A percentile compares a stretch with the other conserved stretches of the same genome.
These are phyloP conservation scores for Pythium dissotocum DNA, from an alignment of 352 stramenopile genomes.

Conservation along the genomic window DNA sequence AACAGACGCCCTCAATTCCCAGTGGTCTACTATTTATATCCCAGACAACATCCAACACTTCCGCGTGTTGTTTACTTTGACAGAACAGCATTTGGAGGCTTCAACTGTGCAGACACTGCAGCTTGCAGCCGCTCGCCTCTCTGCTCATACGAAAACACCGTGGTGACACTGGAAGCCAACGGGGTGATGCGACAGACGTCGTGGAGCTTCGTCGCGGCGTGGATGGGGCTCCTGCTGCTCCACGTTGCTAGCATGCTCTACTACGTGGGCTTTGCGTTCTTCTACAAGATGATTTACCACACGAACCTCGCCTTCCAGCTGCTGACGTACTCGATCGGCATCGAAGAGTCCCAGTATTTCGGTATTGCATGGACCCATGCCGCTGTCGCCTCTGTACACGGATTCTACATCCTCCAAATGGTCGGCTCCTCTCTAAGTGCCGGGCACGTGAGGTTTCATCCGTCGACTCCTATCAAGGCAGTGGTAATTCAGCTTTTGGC, in stretches of 20 bases:
- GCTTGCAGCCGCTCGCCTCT: no score
- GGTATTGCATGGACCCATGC: neutral
- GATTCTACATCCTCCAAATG: neutral
- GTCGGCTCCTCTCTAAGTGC: neutral
- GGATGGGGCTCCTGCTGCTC: neutral
- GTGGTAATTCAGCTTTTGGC: no score
- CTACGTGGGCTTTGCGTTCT: neutral
- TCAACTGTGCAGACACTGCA: no score
- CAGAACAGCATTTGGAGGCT: no score
- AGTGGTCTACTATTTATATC: no score
- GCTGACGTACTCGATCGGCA: neutral
- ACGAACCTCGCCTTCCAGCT: neutral
- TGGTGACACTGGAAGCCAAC: no score
- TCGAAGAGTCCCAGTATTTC: neutral
- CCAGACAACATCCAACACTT: no score
- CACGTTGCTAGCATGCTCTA: neutral
- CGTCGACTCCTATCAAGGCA: no score
- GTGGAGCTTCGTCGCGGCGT: conserved; percentile 3
- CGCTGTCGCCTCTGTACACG: neutral
- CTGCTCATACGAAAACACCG: no score
- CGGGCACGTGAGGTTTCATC: neutral
- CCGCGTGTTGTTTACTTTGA: no score
- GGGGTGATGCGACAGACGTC: no score
- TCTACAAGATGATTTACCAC: neutral
- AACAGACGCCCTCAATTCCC: no score